Percentiles rank a stretch among this genome's conserved stretches.
These are phyloP conservation scores for Iris macrosiphon DNA, from an alignment of 106 monocot species.

Conservation along the genomic window DNA sequence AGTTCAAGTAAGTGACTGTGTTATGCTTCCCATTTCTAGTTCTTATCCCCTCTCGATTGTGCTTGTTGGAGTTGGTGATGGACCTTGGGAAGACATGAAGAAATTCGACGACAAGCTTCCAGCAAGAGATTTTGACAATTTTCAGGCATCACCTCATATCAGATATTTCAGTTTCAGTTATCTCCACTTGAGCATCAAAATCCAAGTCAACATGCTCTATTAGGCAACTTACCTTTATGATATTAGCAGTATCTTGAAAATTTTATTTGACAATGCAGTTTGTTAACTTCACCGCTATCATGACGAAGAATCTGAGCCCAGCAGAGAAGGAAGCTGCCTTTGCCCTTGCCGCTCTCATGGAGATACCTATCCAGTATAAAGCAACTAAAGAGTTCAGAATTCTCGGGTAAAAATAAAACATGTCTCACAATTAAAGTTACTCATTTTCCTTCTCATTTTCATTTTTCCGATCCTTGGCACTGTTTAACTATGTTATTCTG, in stretches of 20 bases:
- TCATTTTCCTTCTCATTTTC: not conserved
- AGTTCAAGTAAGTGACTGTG: not conserved
- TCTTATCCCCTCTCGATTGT: slow-evolving; percentile 66
- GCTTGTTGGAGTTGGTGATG: slow-evolving; percentile 84
- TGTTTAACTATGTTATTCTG: not conserved
- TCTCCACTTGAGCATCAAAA: not conserved
- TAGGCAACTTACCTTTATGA: not conserved
- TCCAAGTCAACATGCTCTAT: not conserved
- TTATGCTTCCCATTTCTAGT: slow-evolving; percentile 13
- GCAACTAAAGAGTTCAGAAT: slow-evolving; percentile 58
- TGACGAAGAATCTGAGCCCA: slow-evolving; percentile 26
- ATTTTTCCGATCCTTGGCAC: not conserved
- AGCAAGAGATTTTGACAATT: slow-evolving; percentile 68
- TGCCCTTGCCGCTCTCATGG: slow-evolving; percentile 78
- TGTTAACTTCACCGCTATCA: slow-evolving; percentile 72
- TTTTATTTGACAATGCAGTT: slow-evolving; percentile 33
- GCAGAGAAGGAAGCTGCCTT: slow-evolving; percentile 58
- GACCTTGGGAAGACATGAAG: slow-evolving; percentile 84
- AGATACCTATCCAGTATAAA: slow-evolving; percentile 67
- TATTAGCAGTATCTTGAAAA: not conserved
- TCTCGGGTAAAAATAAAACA: slow-evolving; percentile 37
- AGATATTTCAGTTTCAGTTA: not conserved
- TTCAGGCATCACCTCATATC: slow-evolving; percentile 36
- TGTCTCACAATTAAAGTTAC: not conserved
- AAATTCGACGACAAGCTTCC: slow-evolving; percentile 72